These are phyloP conservation scores for Phytomonas sp. DNA, from an alignment of 208 protist species.

Conservation along the genomic window DNA sequence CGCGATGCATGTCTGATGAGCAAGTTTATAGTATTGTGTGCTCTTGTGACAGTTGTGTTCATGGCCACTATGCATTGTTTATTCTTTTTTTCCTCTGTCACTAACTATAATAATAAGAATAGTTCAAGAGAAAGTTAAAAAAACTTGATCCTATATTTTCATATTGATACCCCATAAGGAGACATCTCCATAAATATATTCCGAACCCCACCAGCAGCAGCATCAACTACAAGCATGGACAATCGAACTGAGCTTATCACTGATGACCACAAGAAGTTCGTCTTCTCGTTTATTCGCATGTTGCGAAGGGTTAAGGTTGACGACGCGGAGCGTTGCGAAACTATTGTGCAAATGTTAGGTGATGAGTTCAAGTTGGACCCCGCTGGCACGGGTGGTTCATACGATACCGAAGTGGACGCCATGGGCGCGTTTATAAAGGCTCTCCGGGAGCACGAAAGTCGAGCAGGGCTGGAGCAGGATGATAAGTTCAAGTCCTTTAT, in stretches of 20 bases:
- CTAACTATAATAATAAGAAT: slow-evolving; percentile 3
- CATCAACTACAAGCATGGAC: slow-evolving; percentile 19
- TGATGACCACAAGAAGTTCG: slow-evolving; percentile 75
- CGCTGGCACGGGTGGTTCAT: slow-evolving; percentile 44
- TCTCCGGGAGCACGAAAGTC: slow-evolving; percentile 33
- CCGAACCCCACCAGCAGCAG: not conserved
- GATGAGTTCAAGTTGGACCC: slow-evolving; percentile 75
- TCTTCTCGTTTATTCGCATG: slow-evolving; percentile 81
- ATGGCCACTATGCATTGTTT: too few species aligned
- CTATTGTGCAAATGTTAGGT: slow-evolving; percentile 47
- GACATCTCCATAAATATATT: not conserved
- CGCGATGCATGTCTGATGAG: not conserved
- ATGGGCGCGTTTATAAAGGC: slow-evolving; percentile 50
- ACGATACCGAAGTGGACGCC: slow-evolving; percentile 65
- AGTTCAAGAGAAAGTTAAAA: not conserved
- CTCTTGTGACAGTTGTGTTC: too few species aligned
- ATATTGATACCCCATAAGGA: not conserved
- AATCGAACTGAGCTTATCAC: slow-evolving; percentile 28
- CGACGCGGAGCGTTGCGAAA: slow-evolving; percentile 29
- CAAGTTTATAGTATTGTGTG: not conserved
- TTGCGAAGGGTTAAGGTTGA: slow-evolving; percentile 39
- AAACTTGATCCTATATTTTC: not conserved
- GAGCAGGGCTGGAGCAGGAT: slow-evolving; percentile 46
- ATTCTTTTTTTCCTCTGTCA: not conserved
- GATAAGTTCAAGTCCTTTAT: slow-evolving; percentile 86